phyloP scores from a whole-genome alignment of 768 basidiomycete genomes.

The Trametes cubensis region DNA sequence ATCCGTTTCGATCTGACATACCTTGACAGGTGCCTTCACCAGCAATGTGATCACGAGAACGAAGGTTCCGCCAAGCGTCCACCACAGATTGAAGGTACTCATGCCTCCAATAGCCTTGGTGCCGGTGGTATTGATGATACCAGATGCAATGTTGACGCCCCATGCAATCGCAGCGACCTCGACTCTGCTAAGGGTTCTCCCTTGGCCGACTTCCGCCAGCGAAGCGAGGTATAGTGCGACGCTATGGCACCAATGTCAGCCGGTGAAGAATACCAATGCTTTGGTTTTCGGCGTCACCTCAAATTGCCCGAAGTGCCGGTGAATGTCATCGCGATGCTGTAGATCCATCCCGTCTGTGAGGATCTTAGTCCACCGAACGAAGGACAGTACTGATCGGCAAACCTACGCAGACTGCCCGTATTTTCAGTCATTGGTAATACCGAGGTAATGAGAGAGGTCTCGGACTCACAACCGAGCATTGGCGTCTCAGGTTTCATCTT shows the following conservation, averaged over 20 bases:
- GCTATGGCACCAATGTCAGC: slow-evolving; percentile 29
- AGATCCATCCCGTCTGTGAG: slow-evolving; percentile 58
- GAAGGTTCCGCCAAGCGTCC: slow-evolving; percentile 61
- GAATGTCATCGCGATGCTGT: slow-evolving; percentile 61
- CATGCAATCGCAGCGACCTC: slow-evolving; percentile 58
- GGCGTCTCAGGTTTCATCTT: slow-evolving; percentile 59
- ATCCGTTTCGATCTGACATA: slow-evolving; percentile 19
- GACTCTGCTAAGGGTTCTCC: slow-evolving; percentile 46
- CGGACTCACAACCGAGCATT: slow-evolving; percentile 55
- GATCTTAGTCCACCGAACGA: slow-evolving; percentile 18
- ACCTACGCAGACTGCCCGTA: slow-evolving; percentile 21
- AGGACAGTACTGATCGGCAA: not conserved
- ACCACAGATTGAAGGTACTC: slow-evolving; percentile 61
- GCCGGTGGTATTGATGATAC: slow-evolving; percentile 56
- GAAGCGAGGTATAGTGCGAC: slow-evolving; percentile 59
- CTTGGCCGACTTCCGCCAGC: slow-evolving; percentile 50
- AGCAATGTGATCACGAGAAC: slow-evolving; percentile 60
- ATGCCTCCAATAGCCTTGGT: slow-evolving; percentile 59
- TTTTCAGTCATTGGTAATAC: no score
- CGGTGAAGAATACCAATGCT: not conserved
- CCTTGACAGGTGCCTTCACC: slow-evolving; percentile 57
- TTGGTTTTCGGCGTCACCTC: slow-evolving; percentile 37
- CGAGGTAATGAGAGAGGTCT: not conserved
- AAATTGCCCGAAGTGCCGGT: slow-evolving; percentile 63
- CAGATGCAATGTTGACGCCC: slow-evolving; percentile 58